Conservation (phyloP, 768 basidiomycete species). For the Lepiota brunneoincarnata region DNA sequence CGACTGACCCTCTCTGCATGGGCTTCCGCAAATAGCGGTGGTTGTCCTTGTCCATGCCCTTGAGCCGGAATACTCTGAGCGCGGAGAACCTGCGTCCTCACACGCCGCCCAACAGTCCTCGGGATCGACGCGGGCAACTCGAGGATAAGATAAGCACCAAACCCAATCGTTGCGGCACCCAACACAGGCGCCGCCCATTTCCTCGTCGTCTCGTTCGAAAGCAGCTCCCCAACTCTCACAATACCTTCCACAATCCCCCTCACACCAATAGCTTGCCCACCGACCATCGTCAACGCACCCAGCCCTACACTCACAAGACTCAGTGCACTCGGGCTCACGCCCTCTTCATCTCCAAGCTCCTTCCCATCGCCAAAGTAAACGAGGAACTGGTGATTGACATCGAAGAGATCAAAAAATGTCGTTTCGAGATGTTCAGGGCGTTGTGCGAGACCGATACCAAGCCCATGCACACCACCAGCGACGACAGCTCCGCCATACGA, state of each 20-base stretch:
- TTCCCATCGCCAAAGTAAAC: conserved; percentile 60
- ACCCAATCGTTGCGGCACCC: conserved; percentile 71
- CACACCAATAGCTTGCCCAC: conserved; percentile 76
- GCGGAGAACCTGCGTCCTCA: conserved; percentile 59
- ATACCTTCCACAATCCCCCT: conserved; percentile 77
- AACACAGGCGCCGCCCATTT: conserved; percentile 88
- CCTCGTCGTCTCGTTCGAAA: conserved; percentile 76
- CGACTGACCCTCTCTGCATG: conserved; percentile 70
- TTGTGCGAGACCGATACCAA: conserved; percentile 79
- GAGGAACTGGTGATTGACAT: conserved; percentile 78
- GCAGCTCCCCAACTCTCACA: conserved; percentile 70
- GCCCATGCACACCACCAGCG: conserved; percentile 74
- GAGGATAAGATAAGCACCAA: conserved; percentile 76
- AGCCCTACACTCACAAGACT: conserved; percentile 74
- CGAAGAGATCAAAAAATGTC: conserved; percentile 81
- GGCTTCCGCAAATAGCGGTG: conserved; percentile 59
- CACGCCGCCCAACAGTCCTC: conserved; percentile 82
- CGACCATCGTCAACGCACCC: conserved; percentile 87
- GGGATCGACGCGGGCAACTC: conserved; percentile 91
- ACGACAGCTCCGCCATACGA: conserved; percentile 53
- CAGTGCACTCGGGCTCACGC: conserved; percentile 55
- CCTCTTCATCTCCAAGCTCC: conserved; percentile 16
- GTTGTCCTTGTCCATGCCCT: conserved; percentile 37
- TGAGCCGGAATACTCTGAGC: background rate
- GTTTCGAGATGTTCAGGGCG: conserved; percentile 79